Evolutionary conservation across 202 grass and related monocot genomes (phyloP).

Genomic region (Schoenoplectus tabernaemontani): DNA sequence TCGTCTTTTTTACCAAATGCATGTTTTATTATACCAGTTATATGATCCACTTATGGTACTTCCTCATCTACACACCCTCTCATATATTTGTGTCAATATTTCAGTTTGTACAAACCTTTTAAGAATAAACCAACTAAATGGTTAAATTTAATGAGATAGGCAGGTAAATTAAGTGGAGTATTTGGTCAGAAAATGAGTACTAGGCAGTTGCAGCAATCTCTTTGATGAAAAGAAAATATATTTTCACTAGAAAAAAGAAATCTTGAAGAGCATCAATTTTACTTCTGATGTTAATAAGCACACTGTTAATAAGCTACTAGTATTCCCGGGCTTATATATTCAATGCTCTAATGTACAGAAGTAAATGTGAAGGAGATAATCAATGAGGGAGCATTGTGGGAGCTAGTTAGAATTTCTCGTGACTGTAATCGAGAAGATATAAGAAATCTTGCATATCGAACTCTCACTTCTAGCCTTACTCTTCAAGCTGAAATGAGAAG

Average conservation of each 20-base stretch:
- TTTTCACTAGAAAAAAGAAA: neutral
- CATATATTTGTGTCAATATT: conserved; percentile 15
- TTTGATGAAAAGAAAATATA: neutral
- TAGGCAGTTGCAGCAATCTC: neutral
- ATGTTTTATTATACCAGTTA: neutral
- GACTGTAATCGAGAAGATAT: conserved; percentile 97
- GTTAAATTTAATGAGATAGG: neutral
- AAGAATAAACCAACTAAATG: neutral
- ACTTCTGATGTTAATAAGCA: neutral
- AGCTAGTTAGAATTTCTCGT: conserved; percentile 85
- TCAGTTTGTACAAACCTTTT: neutral
- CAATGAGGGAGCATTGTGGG: conserved; percentile 89
- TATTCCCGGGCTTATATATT: neutral
- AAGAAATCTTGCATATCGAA: conserved; percentile 68
- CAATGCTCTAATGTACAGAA: conserved; percentile 36
- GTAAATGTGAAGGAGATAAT: conserved; percentile 86
- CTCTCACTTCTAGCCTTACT: conserved; percentile 67
- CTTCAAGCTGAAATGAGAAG: conserved; percentile 81
- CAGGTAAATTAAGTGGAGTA: neutral
- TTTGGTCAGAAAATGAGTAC: neutral
- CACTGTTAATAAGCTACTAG: neutral
- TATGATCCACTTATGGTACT: neutral
- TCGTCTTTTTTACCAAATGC: neutral
- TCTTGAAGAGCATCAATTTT: conserved; percentile 1
- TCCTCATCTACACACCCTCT: neutral